Evolutionary conservation across 2,329 filamentous ascomycete genomes (phyloP).

Genomic region (Colletotrichum simmondsii): DNA sequence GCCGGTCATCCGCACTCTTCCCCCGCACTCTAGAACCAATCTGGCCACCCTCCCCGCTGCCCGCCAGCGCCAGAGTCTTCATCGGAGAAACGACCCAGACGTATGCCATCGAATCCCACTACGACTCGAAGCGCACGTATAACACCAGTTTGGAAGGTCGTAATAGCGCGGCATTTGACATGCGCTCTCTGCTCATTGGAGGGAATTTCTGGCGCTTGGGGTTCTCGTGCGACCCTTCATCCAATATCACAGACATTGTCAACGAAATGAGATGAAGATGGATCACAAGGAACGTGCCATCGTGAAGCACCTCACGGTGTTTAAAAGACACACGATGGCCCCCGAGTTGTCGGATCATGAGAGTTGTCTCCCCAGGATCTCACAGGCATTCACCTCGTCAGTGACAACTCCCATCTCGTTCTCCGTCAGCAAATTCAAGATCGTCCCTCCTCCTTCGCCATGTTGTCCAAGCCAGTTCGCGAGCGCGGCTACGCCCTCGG

Average conservation of each 20-base stretch:
- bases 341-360: neutral
- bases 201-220: neutral
- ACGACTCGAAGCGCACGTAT: neutral
- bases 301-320: neutral
- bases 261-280: neutral
- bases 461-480: constrained; percentile 12
- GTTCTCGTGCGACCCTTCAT: neutral
- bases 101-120: neutral
- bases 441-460: neutral
- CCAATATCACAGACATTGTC: neutral
- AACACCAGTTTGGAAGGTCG: constrained; percentile 1
- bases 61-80: neutral
- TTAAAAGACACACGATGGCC: neutral
- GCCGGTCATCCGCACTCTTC: neutral
- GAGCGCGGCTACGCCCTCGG: constrained; percentile 27
- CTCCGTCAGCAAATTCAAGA: neutral
- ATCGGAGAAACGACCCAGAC: neutral
- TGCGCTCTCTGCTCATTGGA: constrained; percentile 8
- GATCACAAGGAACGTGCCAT: neutral
- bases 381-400: neutral
- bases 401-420: neutral
- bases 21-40: neutral
- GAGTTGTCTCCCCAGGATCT: neutral
- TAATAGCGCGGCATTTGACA: neutral
- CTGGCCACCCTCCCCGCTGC: neutral